These are phyloP conservation scores for Xylaria longipes DNA, from an alignment of 495 filamentous ascomycete genomes.

Conservation along the genomic window DNA sequence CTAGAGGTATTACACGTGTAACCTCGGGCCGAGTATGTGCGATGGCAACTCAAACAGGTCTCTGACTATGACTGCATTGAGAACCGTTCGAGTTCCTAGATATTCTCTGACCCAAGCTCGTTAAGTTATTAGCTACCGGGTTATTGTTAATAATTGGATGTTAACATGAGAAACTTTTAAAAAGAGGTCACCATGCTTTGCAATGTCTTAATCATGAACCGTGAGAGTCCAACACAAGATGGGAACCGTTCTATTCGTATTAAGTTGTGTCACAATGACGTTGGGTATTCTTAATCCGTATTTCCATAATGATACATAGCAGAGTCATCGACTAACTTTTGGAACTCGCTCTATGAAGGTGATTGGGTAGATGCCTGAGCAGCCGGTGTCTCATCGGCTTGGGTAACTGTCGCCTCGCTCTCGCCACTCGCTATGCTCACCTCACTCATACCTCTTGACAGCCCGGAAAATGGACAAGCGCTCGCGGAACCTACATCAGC, in stretches of 20 bases:
- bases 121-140: background rate
- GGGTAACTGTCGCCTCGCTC: background rate
- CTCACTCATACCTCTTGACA: constrained; percentile 19
- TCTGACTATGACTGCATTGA: background rate
- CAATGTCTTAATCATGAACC: background rate
- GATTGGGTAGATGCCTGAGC: background rate
- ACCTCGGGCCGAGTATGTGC: constrained; percentile 11
- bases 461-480: constrained; percentile 34
- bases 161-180: background rate
- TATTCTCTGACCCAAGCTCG: background rate
- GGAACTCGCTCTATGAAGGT: background rate
- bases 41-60: background rate
- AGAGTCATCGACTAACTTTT: background rate
- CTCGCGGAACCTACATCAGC: constrained; percentile 16
- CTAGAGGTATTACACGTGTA: background rate
- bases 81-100: background rate
- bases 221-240: background rate
- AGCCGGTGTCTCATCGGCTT: background rate
- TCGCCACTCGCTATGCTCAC: background rate
- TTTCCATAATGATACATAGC: constrained; percentile 8
- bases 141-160: background rate
- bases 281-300: background rate
- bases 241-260: background rate
- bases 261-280: background rate
- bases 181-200: background rate